Base-by-base conservation (phyloP, 176 grass and related monocot genomes). In the Oryza brachyantha region DNA sequence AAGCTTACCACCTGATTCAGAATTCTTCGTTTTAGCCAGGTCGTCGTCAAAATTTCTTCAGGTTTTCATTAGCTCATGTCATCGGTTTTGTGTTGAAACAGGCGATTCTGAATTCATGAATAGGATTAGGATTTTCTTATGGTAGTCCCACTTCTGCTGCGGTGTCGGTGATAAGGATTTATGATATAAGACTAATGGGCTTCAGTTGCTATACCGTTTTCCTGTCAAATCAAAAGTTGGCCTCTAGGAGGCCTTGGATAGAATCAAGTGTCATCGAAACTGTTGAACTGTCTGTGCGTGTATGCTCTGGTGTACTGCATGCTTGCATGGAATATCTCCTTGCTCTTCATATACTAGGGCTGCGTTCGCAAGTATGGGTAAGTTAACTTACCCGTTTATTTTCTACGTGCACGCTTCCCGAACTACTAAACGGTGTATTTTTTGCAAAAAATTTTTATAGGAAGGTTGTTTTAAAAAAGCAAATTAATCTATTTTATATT, bases 51-150 rank as follows among this genome's bases (percentile, higher is more conserved):
- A 84, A 75, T 52, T 55, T 36, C 32, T 68, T 43, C 60, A 73
- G 36, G 61, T 68, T 88, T 42, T 38, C 3, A 0, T 84, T 84
- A 88, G 50, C 52, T 70, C 74, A 16, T 79, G 52, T 63, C 40
- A 50, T 54, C 40, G 13, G 3, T 25, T 73, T 35, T 38, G 22
- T 19, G 42, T 79, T 27, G 40, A 55, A 75, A 54, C 8, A 27
- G 19, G 66, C 59, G 42, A 54, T 77, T 77, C 66, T 59, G 46
- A 22, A 57, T 57, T 57, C 24, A 57, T 57, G 52, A 70, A 48
- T 77, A 72, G 75, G 14, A 71, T 61, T 77, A 72, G 75, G 14
- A 31, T 36, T 68, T 39, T 40, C 62, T 73, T 59, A 73, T 73
- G 12, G 40, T 69, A 73, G 46, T 50, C 66, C 29, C n/a, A 34